Percentiles rank a stretch among this genome's conserved stretches.
Conservation (phyloP, 768 basidiomycete genomes). For the Boletus subcaerulescens region DNA sequence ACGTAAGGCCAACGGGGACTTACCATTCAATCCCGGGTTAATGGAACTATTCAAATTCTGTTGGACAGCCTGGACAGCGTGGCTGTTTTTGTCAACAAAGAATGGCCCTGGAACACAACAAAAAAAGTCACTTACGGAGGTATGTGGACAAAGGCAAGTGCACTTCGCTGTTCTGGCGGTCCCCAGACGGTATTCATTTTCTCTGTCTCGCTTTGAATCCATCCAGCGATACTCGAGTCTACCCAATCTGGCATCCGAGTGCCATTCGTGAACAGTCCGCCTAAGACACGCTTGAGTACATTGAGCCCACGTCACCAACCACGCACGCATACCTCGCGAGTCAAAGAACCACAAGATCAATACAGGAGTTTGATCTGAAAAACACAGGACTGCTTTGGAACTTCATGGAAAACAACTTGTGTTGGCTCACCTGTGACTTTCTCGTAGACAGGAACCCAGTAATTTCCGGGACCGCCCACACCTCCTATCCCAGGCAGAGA, state of each 20-base stretch:
- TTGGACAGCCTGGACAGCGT: slow-evolving; percentile 35
- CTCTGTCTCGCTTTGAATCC: slow-evolving; percentile 54
- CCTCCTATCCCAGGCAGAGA: slow-evolving; percentile 65
- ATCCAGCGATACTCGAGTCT: slow-evolving; percentile 55
- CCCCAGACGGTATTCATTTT: slow-evolving; percentile 62
- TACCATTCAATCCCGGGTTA: slow-evolving; percentile 46
- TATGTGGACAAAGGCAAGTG: slow-evolving; percentile 73
- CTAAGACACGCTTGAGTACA: slow-evolving; percentile 25
- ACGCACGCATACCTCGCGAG: slow-evolving; percentile 49
- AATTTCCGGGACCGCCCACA: slow-evolving; percentile 60
- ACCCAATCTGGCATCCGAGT: slow-evolving; percentile 64
- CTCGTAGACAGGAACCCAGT: slow-evolving; percentile 71
- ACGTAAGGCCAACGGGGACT: neutral
- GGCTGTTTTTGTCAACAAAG: slow-evolving; percentile 1
- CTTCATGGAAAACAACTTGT: neutral
- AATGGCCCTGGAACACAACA: neutral
- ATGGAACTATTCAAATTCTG: slow-evolving; percentile 35
- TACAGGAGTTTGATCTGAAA: slow-evolving; percentile 41
- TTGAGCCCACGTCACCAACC: neutral
- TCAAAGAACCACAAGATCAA: slow-evolving; percentile 76
- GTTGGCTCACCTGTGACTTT: slow-evolving; percentile 29
- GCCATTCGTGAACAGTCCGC: slow-evolving; percentile 49
- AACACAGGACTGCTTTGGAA: neutral
- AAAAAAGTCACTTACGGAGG: slow-evolving; percentile 52
- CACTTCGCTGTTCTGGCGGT: slow-evolving; percentile 46